These are phyloP conservation scores for Gastrolobium bilobum DNA, from an alignment of 306 rosid species.

Conservation along the genomic window DNA sequence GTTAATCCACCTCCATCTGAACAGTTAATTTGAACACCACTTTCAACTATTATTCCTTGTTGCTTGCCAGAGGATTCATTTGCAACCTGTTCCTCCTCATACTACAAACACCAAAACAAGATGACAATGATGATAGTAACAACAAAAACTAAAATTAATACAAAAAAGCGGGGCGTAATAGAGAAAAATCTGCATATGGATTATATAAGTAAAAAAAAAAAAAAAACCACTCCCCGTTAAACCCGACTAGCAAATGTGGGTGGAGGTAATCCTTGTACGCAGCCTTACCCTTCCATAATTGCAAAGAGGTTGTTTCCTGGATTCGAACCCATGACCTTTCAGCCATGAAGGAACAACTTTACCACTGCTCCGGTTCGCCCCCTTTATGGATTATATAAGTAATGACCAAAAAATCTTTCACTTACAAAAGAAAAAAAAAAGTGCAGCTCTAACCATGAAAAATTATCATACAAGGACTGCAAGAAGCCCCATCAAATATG, in stretches of 20 bases:
- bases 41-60: constrained; percentile 48
- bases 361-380: no score
- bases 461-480: neutral
- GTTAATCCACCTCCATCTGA: constrained; percentile 59
- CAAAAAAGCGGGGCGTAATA: neutral
- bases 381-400: no score
- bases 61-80: constrained; percentile 62
- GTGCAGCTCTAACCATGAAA: neutral
- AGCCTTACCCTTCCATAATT: no score
- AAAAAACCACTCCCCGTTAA: no score
- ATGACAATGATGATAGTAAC: constrained; percentile 5
- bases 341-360: no score
- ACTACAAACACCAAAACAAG: constrained; percentile 36
- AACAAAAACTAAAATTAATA: neutral
- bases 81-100: constrained; percentile 43
- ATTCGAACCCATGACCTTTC: no score
- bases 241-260: no score
- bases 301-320: no score
- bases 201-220: no score
- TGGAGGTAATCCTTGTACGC: no score
- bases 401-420: neutral
- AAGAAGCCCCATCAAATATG: neutral
- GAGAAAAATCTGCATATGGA: neutral
- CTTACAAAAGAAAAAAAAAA: neutral
- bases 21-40: constrained; percentile 51